Base-by-base conservation (phyloP, 306 rosid genomes). In the Senna siamea region DNA sequence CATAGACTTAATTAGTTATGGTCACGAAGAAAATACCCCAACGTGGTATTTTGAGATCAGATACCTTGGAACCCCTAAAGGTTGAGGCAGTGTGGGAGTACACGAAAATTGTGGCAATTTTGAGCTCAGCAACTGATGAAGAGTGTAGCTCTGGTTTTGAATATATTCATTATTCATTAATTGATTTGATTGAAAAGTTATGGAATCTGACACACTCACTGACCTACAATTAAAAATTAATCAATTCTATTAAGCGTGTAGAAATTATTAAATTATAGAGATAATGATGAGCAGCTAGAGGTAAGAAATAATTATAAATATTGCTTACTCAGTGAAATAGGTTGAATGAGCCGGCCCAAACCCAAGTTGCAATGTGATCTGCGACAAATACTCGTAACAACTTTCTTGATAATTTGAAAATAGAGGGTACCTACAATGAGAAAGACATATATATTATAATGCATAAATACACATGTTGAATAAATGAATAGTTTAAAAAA, bases 171-270 rank as follows among this genome's bases (percentile, higher is more conserved):
- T 15, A 41, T 7, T 11, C 55, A 37, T 8, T 15, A 53, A 8
- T 1, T 7, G 38, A 18, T 28, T 65, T 15, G 14, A 12, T 32
- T 28, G 37, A 5, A 15, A 48, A 23, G 13, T 65, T 11, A 46
- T 37, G 2, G 30, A 9, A 17, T 55, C 40, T 19, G 32, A 54
- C 17, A 18, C 10, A 11, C 10, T 37, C 18, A 40, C 2, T 9
- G 73, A 28, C 65, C 79, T 75, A 17, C n/a, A 4, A 40, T 23
- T 12, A 5, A 38, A 40, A 53, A 64, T n/a, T 15, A 63, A 75
- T 53, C 28, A n/a, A 52, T 34, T 7, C 5, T n/a, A 26, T 14
- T 9, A 20, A 57, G 13, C 13, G 10, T 72, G 17, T 5, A 73
- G 7, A 59, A n/a, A 28, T 13, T n/a, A 48, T 55, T 32, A 69